Evolutionary conservation across 2,329 filamentous ascomycete species (phyloP).

Genomic region (Beauveria varroae): DNA sequence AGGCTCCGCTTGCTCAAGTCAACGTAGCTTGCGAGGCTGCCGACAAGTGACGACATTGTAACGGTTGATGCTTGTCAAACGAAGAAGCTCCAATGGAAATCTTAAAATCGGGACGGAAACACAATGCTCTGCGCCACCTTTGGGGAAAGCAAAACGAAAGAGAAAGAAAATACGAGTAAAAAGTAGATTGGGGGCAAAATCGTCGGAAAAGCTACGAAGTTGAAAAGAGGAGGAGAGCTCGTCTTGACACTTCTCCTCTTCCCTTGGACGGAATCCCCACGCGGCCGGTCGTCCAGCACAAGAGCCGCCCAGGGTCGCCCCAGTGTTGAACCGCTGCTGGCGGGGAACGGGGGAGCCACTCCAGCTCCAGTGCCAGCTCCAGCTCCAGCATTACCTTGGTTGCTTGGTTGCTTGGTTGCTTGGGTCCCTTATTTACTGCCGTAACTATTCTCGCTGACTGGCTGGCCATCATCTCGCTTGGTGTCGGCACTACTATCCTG

Average conservation of each 20-base stretch:
- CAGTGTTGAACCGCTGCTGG: neutral
- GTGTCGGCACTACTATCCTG: neutral
- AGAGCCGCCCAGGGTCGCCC: neutral
- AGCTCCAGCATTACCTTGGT: neutral
- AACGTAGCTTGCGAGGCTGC: constrained; percentile 53
- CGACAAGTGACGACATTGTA: constrained; percentile 32
- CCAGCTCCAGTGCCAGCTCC: neutral
- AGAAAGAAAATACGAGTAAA: neutral
- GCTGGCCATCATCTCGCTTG: neutral
- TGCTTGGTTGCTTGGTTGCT: neutral
- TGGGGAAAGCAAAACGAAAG: neutral
- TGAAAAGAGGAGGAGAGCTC: neutral
- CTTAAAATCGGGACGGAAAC: neutral
- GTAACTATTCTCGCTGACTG: too few species aligned
- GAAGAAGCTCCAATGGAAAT: too few species aligned
- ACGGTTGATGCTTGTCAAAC: neutral
- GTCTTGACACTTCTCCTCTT: neutral
- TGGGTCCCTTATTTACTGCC: neutral
- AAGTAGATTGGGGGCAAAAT: neutral
- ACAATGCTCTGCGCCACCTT: too few species aligned
- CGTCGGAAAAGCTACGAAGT: neutral
- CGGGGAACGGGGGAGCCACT: neutral
- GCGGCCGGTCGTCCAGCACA: neutral
- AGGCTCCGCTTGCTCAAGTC: constrained; percentile 62
- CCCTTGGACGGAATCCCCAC: neutral